Evolutionary conservation across 768 basidiomycete genomes (phyloP).

Genomic region (Mycena venus): DNA sequence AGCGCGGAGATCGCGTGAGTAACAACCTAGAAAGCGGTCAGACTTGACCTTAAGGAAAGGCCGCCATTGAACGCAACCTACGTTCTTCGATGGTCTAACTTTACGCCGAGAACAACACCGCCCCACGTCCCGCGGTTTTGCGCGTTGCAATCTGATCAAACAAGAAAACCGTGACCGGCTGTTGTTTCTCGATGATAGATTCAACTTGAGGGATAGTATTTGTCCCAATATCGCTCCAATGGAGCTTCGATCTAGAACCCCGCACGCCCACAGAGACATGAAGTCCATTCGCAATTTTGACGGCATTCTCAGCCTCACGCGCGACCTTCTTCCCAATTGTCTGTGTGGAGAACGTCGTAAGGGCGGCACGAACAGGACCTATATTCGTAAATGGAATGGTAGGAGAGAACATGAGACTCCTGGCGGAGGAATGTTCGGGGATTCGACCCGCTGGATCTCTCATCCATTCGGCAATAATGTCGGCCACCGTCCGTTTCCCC

Average conservation of each 20-base stretch:
- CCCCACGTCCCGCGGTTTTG: background rate
- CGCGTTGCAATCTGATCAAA: background rate
- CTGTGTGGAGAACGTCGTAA: background rate
- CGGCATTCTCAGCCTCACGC: constrained; percentile 1
- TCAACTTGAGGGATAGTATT: background rate
- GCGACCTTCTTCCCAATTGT: constrained; percentile 13
- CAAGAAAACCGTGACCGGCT: background rate
- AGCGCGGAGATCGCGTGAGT: constrained; percentile 23
- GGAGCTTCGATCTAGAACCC: background rate
- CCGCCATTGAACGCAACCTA: background rate
- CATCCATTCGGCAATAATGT: constrained; percentile 17
- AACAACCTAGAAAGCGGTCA: background rate
- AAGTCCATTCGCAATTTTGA: background rate
- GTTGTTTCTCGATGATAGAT: background rate
- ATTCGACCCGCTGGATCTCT: background rate
- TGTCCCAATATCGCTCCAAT: background rate
- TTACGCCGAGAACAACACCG: background rate
- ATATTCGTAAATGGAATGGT: constrained; percentile 3
- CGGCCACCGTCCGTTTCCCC: background rate
- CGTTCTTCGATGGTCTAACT: background rate
- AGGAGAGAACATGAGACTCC: background rate
- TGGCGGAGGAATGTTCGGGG: background rate
- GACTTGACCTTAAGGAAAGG: background rate
- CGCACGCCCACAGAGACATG: background rate
- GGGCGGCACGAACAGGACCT: constrained; percentile 6